Conservation (phyloP, 495 filamentous ascomycete genomes). For the Xylaria sp. region DNA sequence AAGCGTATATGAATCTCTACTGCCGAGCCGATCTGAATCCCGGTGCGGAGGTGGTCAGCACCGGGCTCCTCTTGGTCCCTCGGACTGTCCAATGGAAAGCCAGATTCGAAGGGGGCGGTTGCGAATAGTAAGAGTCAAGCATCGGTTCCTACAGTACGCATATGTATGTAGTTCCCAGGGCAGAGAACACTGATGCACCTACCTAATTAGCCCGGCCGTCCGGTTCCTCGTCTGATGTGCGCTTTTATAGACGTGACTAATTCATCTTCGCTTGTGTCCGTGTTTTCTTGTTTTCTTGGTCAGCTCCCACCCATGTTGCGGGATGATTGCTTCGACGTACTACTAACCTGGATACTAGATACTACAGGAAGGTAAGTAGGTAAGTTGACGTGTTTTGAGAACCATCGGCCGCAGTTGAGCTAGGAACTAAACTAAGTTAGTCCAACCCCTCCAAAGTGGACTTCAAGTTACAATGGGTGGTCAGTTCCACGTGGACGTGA, state of each 20-base stretch:
- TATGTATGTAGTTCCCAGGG: not conserved
- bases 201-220: constrained; percentile 14
- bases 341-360: too few species aligned
- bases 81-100: constrained; percentile 16
- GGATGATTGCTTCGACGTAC: not conserved
- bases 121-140: not conserved
- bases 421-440: not conserved
- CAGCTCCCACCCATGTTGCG: not conserved
- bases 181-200: not conserved
- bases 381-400: not conserved
- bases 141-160: too few species aligned
- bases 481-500: too few species aligned
- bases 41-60: constrained; percentile 26
- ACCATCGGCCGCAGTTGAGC: not conserved
- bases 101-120: not conserved
- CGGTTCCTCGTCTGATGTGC: not conserved
- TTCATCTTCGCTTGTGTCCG: not conserved
- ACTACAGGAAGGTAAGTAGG: too few species aligned
- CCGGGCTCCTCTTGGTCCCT: constrained; percentile 23
- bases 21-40: constrained; percentile 29
- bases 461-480: not conserved
- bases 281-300: not conserved
- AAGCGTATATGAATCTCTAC: not conserved
- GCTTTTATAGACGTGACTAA: not conserved
- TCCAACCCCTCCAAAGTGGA: constrained; percentile 4